Evolutionary conservation across 2,329 filamentous ascomycete genomes (phyloP).

Genomic region (Fusarium coicis): DNA sequence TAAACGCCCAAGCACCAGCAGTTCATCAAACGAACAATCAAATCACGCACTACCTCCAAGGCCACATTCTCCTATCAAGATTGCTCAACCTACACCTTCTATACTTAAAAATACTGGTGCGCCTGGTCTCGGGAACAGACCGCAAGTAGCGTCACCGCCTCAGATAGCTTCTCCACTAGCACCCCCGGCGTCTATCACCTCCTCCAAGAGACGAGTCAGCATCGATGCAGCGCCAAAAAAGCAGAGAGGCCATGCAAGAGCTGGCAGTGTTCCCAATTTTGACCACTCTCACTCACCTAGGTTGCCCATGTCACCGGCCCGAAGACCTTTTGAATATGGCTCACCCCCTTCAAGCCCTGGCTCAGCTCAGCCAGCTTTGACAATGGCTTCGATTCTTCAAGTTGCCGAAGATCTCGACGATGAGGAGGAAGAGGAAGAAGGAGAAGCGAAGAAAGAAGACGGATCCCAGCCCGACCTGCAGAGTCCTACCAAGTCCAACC

Average conservation of each 20-base stretch:
- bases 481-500: conserved; percentile 68
- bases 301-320: conserved; percentile 45
- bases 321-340: conserved; percentile 49
- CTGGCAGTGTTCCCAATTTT: conserved; percentile 52
- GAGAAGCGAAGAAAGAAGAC: conserved; percentile 44
- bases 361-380: conserved; percentile 51
- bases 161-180: conserved; percentile 49
- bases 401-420: conserved; percentile 62
- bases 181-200: conserved; percentile 44
- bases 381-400: conserved; percentile 67
- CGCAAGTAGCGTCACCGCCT: conserved; percentile 51
- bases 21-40: conserved; percentile 37
- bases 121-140: conserved; percentile 40
- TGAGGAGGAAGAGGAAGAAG: conserved; percentile 49
- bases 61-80: conserved; percentile 64
- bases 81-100: conserved; percentile 36
- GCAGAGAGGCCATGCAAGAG: conserved; percentile 53
- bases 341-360: conserved; percentile 52
- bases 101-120: conserved; percentile 35
- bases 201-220: conserved; percentile 56
- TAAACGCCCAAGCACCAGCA: conserved; percentile 53
- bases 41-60: conserved; percentile 49
- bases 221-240: conserved; percentile 53
- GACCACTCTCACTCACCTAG: conserved; percentile 53
- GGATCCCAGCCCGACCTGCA: conserved; percentile 53